A percentile compares a stretch with the other conserved stretches of the same genome.
Evolutionary conservation across 192 early-diverging fungal genomes (phyloP).

Genomic region (Mortierella alpina): DNA sequence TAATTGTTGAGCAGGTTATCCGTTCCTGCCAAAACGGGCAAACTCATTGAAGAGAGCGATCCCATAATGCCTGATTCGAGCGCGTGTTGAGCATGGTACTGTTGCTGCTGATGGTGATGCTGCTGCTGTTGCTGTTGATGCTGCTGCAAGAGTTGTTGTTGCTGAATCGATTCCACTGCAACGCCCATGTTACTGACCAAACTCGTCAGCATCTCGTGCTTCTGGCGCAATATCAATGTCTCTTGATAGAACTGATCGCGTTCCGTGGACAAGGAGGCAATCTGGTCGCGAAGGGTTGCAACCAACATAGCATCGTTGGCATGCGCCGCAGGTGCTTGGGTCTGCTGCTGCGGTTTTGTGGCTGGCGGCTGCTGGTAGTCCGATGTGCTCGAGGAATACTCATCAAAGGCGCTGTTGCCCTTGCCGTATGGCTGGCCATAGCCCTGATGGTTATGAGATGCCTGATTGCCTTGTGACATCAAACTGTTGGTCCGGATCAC

Average conservation of each 20-base stretch:
- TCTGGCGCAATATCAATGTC: slow-evolving; percentile 27
- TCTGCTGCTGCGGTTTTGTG: neutral
- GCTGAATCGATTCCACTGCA: slow-evolving; percentile 42
- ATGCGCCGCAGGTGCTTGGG: neutral
- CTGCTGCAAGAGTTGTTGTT: slow-evolving; percentile 25
- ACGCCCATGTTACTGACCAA: slow-evolving; percentile 41
- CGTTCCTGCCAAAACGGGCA: too few species aligned
- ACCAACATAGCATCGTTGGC: slow-evolving; percentile 24
- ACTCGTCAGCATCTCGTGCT: slow-evolving; percentile 40
- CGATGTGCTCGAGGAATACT: neutral
- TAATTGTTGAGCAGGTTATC: neutral
- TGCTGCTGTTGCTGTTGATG: slow-evolving; percentile 24
- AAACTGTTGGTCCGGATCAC: neutral
- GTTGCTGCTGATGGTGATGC: slow-evolving; percentile 3
- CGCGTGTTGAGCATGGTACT: neutral
- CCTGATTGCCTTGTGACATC: slow-evolving; percentile 3
- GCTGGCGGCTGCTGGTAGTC: slow-evolving; percentile 10
- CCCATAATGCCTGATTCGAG: neutral
- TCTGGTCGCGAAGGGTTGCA: slow-evolving; percentile 40
- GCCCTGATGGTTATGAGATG: neutral
- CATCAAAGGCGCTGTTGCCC: slow-evolving; percentile 17
- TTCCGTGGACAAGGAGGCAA: slow-evolving; percentile 40
- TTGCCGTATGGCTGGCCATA: slow-evolving; percentile 16
- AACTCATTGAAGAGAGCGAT: too few species aligned
- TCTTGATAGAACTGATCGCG: slow-evolving; percentile 52